These are phyloP conservation scores for Rhododendron ferrugineum DNA, from an alignment of 148 eudicot genomes.

Conservation along the genomic window DNA sequence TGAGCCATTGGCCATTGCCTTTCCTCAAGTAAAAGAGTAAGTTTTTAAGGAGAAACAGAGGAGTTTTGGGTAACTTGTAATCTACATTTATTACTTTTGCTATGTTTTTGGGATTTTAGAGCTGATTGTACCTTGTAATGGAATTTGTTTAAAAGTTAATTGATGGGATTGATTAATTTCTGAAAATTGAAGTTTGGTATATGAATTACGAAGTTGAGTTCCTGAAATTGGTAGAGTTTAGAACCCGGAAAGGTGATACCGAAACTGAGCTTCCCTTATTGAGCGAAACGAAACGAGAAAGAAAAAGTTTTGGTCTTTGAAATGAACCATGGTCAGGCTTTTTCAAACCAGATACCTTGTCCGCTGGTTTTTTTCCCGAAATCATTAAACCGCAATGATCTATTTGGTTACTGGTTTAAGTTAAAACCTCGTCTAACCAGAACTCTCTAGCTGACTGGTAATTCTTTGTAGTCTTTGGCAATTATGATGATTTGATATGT, in stretches of 20 bases:
- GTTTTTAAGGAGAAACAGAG: no score
- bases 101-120: neutral
- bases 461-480: neutral
- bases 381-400: no score
- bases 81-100: neutral
- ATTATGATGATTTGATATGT: neutral
- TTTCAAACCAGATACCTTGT: neutral
- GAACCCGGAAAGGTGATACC: neutral
- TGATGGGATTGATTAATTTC: neutral
- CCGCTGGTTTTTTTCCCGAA: neutral
- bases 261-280: neutral
- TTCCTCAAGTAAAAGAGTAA: no score
- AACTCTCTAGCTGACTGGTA: neutral
- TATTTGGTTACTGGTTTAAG: neutral
- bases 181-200: neutral
- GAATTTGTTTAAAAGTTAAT: neutral
- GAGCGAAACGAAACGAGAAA: neutral
- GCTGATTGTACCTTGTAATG: neutral
- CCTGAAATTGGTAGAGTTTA: no score
- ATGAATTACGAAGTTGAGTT: no score
- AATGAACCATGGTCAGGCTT: neutral
- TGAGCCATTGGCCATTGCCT: no score
- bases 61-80: no score
- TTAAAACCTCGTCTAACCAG: neutral
- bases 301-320: neutral